Evolutionary conservation across 139 green algal genomes (phyloP).

Genomic region (Chlamydomonas sp.): DNA sequence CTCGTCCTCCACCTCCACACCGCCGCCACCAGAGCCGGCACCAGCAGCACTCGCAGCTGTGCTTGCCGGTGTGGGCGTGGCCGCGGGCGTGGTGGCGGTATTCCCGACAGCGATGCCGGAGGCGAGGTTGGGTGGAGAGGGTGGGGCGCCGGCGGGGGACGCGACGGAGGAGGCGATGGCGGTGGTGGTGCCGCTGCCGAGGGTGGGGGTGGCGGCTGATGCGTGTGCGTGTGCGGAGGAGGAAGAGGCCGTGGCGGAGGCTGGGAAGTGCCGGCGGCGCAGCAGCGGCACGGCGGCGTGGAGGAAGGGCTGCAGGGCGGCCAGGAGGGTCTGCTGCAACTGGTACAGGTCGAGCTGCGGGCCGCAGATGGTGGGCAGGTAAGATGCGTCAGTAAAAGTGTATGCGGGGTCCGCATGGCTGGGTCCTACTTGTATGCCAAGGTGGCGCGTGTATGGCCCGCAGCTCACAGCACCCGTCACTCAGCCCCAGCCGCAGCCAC

Average conservation of each 20-base stretch:
- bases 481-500: no score
- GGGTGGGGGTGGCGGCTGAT: background rate
- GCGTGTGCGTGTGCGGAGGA: no score
- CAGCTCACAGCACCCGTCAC: no score
- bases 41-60: background rate
- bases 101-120: background rate
- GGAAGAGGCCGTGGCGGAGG: background rate
- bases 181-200: no score
- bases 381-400: background rate
- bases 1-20: background rate
- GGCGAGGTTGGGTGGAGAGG: background rate
- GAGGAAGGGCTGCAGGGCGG: constrained; percentile 31
- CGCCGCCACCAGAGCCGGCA: background rate
- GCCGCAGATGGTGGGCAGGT: background rate
- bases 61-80: no score
- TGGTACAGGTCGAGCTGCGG: constrained; percentile 20
- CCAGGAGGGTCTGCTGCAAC: constrained; percentile 31
- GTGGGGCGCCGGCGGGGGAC: background rate
- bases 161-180: background rate
- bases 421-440: no score
- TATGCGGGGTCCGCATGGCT: no score
- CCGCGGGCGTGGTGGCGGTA: background rate
- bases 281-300: constrained; percentile 4
- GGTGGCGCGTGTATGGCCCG: no score
- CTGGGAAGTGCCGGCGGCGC: background rate